These are phyloP conservation scores for Dysphania ambrosioides DNA, from an alignment of 148 eudicot genomes.

Conservation along the genomic window DNA sequence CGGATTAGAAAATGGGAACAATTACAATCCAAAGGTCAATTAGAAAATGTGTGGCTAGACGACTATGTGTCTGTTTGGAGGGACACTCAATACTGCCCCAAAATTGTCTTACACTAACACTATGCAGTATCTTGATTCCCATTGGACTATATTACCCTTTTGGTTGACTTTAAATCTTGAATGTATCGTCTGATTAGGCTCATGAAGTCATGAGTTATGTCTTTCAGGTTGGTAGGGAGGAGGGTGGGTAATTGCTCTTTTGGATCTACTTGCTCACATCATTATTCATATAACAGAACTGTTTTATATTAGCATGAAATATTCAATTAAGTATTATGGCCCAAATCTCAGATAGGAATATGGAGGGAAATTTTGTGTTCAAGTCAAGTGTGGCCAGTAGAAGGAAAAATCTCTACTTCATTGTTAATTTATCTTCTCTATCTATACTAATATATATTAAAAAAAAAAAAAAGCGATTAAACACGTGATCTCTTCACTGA, in stretches of 20 bases:
- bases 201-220: background rate
- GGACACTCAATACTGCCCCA: background rate
- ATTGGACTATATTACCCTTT: background rate
- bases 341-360: background rate
- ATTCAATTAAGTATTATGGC: background rate
- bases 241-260: background rate
- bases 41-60: background rate
- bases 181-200: background rate
- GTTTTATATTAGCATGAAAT: too few relatives aligned
- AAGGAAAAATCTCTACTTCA: too few relatives aligned
- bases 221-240: background rate
- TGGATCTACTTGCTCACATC: background rate
- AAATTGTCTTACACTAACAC: constrained; percentile 7
- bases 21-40: background rate
- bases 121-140: too few relatives aligned
- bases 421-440: too few relatives aligned
- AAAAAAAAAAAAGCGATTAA: too few relatives aligned
- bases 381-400: too few relatives aligned
- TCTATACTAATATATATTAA: too few relatives aligned
- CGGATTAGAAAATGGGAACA: too few relatives aligned
- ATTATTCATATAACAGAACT: background rate
- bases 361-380: too few relatives aligned
- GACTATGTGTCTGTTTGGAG: constrained; percentile 11
- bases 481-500: too few relatives aligned
- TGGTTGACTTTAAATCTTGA: background rate